Evolutionary conservation across 768 basidiomycete species (phyloP).

Genomic region (Phaeotremella fagi): DNA sequence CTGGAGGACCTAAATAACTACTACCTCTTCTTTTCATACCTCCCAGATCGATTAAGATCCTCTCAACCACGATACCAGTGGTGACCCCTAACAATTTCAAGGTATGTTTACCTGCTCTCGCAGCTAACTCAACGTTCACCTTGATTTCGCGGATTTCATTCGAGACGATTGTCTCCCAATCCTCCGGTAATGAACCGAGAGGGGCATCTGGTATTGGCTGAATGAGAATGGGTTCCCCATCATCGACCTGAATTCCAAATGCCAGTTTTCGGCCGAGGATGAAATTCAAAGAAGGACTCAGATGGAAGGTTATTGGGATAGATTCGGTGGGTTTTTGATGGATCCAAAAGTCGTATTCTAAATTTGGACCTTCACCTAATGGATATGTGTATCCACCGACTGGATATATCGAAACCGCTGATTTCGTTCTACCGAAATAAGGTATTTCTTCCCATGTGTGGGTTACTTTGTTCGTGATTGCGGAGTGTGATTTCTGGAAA

Average conservation of each 20-base stretch:
- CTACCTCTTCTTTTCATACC: conserved; percentile 26
- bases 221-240: conserved; percentile 12
- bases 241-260: conserved; percentile 35
- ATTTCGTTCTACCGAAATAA: conserved; percentile 59
- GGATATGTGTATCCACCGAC: conserved; percentile 58
- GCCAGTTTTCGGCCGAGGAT: conserved; percentile 14
- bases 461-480: conserved; percentile 54
- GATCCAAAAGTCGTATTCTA: conserved; percentile 54
- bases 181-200: conserved; percentile 18
- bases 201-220: conserved; percentile 23
- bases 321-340: background rate
- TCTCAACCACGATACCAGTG: conserved; percentile 35
- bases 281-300: conserved; percentile 37
- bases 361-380: conserved; percentile 58
- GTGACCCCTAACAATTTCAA: conserved; percentile 36
- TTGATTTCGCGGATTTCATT: conserved; percentile 34
- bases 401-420: conserved; percentile 61
- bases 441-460: conserved; percentile 61
- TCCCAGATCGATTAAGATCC: conserved; percentile 32
- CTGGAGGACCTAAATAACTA: conserved; percentile 33
- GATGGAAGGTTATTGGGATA: conserved; percentile 27
- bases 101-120: conserved; percentile 27
- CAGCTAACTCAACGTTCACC: background rate
- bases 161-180: conserved; percentile 35
- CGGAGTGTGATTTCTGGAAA: no score